Evolutionary conservation across 2,329 filamentous ascomycete species (phyloP), one percentile per base, ranked within the genome.

Genomic region (Xylaria hypoxylon): DNA sequence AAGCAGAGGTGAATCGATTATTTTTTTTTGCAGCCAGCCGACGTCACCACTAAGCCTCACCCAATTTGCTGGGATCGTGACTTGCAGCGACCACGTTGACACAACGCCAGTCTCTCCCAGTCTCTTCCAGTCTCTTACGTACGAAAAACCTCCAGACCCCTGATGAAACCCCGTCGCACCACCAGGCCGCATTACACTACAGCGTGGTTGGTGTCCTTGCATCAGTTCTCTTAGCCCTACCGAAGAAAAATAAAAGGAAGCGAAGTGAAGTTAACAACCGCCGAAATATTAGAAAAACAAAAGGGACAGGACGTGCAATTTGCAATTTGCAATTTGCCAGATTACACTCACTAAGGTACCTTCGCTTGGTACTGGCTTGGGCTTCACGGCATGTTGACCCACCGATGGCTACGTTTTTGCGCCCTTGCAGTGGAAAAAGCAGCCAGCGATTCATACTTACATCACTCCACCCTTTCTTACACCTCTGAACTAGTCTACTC

Each of bases 101-200:
- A 66, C 13, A 57, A 62, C 51, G 13, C 50, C 28, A 38, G 60
- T 68, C 65, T 72, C 57, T 75, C n/a, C n/a, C n/a, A n/a, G n/a
- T n/a, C n/a, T n/a, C n/a, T n/a, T n/a, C n/a, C n/a, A n/a, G 60
- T 68, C 65, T 72, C 57, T 75, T 76, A 76, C 74, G 74, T 76
- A 76, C 72, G 24, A 73, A 64, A 73, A 74, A 72, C 67, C 52
- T 63, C 56, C 22, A 24, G 24, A 40, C 63, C 63, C 65, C 62
- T 62, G 48, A 22, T 38, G 53, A 58, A 58, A 51, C 62, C 45
- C 35, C 28, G 53, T 33, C 55, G 47, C 57, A 68, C 62, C 19
- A 50, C 58, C 44, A 52, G 50, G 10, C 42, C 47, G 57, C 64
- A 66, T 55, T 53, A 59, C 59, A 42, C 52, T 44, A 52, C 59